These are phyloP conservation scores for Kwoniella sp. DNA, from an alignment of 768 basidiomycete species.

Conservation along the genomic window DNA sequence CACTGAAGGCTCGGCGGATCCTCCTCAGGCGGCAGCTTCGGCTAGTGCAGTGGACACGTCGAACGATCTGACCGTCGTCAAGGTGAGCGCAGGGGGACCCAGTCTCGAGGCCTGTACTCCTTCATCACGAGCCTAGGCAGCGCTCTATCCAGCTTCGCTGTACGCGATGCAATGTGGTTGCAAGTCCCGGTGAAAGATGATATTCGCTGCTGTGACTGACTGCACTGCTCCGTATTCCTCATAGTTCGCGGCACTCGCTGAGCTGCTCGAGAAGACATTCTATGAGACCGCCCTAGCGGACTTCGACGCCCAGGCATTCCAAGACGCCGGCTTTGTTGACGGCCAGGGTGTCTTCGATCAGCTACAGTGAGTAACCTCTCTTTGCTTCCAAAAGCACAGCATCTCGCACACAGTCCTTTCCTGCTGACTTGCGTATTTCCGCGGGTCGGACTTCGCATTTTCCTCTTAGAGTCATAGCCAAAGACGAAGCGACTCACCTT, in stretches of 20 bases:
- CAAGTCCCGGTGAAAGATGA: not conserved
- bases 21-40: not conserved
- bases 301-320: constrained; percentile 32
- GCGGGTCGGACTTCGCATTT: too few species aligned
- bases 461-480: constrained; percentile 18
- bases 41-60: not conserved
- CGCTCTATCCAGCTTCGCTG: too few species aligned
- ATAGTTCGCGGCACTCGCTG: constrained; percentile 32
- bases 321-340: constrained; percentile 21
- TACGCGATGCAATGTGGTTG: not conserved
- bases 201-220: not conserved
- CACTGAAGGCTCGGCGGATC: not conserved
- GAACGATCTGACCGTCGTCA: constrained; percentile 23
- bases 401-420: not conserved
- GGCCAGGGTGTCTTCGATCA: constrained; percentile 25
- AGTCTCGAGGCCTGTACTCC: not conserved
- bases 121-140: too few species aligned
- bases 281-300: constrained; percentile 28
- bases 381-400: not conserved
- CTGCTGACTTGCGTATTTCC: too few species aligned
- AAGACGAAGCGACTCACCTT: constrained; percentile 31
- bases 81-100: constrained; percentile 5
- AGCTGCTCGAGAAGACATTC: constrained; percentile 37
- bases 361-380: constrained; percentile 17
- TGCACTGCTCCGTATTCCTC: not conserved